phyloP scores from a whole-genome alignment of 805 yeast genomes.

The Candida wancherniae region DNA sequence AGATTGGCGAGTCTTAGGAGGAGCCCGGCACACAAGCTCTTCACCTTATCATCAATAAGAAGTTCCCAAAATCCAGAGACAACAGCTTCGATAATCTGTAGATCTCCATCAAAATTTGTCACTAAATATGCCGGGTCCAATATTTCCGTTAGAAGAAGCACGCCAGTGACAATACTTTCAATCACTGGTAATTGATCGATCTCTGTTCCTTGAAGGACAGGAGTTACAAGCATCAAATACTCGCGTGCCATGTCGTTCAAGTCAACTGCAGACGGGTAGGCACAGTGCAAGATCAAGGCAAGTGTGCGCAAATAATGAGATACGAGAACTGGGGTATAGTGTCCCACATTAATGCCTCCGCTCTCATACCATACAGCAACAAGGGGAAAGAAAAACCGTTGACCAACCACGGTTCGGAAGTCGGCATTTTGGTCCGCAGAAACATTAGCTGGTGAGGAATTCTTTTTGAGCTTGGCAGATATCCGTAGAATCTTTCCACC shows the following conservation, averaged over 20 bases:
- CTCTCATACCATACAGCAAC: conserved; percentile 47
- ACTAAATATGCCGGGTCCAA: conserved; percentile 26
- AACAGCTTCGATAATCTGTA: conserved; percentile 23
- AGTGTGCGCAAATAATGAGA: conserved; percentile 59
- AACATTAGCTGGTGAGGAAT: conserved; percentile 1
- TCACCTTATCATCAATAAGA: conserved; percentile 33
- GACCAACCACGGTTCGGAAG: conserved; percentile 37
- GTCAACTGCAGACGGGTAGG: conserved; percentile 50
- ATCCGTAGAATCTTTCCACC: conserved; percentile 42
- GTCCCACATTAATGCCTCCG: conserved; percentile 46
- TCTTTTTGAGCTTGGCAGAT: conserved; percentile 31
- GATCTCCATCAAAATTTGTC: conserved; percentile 15
- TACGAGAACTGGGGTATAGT: conserved; percentile 48
- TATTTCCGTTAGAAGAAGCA: conserved; percentile 31
- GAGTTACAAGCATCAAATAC: conserved; percentile 33
- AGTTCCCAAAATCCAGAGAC: conserved; percentile 28
- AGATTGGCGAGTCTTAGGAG: conserved; percentile 24
- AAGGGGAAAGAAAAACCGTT: conserved; percentile 51
- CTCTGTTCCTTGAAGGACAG: conserved; percentile 17
- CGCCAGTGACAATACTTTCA: conserved; percentile 37
- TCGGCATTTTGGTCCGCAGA: conserved; percentile 22
- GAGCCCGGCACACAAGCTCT: conserved; percentile 38
- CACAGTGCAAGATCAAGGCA: conserved; percentile 50
- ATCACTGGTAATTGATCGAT: conserved; percentile 31
- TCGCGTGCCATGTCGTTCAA: conserved; percentile 57